Conservation (phyloP, 805 yeast species). For the Candida endomychidarum region DNA sequence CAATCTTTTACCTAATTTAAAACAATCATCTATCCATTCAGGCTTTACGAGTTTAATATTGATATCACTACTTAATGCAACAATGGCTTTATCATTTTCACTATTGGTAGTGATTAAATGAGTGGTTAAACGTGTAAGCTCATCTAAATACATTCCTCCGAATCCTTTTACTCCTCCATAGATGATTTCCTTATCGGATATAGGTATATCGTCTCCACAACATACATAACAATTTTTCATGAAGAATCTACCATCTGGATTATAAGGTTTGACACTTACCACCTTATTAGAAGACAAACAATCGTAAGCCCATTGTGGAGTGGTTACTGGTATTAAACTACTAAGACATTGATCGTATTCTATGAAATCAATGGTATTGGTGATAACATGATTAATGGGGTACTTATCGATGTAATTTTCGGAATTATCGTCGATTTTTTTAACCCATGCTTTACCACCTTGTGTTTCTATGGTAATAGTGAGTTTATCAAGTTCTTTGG, state of each 20-base stretch:
- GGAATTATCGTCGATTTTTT: constrained; percentile 8
- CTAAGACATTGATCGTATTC: constrained; percentile 48
- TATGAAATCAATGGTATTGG: constrained; percentile 52
- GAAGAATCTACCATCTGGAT: constrained; percentile 70
- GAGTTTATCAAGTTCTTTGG: constrained; percentile 11
- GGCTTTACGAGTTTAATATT: constrained; percentile 67
- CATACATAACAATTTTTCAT: constrained; percentile 63
- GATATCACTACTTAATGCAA: constrained; percentile 46
- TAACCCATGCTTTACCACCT: constrained; percentile 10
- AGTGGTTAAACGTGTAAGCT: constrained; percentile 68
- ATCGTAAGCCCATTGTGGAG: constrained; percentile 58
- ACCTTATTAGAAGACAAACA: constrained; percentile 42
- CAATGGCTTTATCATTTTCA: constrained; percentile 56
- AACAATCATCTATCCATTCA: constrained; percentile 75
- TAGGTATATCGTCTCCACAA: constrained; percentile 53
- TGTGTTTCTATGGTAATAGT: constrained; percentile 12
- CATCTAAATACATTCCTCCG: constrained; percentile 74
- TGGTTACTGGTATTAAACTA: constrained; percentile 65
- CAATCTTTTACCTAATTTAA: constrained; percentile 49
- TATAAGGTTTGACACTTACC: constrained; percentile 56
- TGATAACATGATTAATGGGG: constrained; percentile 45
- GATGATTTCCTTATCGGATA: constrained; percentile 64
- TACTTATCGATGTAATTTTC: constrained; percentile 13
- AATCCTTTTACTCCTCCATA: constrained; percentile 66
- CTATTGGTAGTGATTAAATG: constrained; percentile 65